A percentile compares a stretch with the other conserved stretches of the same genome.
phyloP scores from a whole-genome alignment of 179 eudicot species.

The Nepenthes alata region DNA sequence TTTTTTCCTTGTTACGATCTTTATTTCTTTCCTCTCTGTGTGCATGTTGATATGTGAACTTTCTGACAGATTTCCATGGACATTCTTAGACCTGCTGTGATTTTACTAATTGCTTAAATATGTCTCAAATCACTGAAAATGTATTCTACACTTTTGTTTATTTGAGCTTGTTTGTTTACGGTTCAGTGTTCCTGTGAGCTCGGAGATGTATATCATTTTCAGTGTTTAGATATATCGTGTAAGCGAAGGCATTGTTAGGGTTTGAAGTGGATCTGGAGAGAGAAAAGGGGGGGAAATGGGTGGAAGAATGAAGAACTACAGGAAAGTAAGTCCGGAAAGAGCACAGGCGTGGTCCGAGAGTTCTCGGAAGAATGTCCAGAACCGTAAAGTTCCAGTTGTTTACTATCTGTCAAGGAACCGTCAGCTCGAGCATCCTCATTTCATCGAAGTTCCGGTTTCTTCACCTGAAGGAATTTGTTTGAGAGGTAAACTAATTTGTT shows the following conservation, averaged over 20 bases:
- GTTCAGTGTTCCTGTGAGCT: too few relatives aligned
- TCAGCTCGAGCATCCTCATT: slow-evolving; percentile 92
- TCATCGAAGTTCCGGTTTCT: slow-evolving; percentile 60
- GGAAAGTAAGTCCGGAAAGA: slow-evolving; percentile 81
- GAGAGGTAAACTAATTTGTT: slow-evolving; percentile 40
- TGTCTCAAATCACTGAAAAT: too few relatives aligned
- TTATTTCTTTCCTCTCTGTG: too few relatives aligned
- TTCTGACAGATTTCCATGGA: too few relatives aligned
- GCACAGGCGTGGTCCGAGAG: slow-evolving; percentile 82
- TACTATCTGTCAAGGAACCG: slow-evolving; percentile 76
- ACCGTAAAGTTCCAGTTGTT: slow-evolving; percentile 68
- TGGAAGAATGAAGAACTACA: slow-evolving; percentile 58
- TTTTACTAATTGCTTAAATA: too few relatives aligned
- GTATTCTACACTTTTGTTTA: too few relatives aligned
- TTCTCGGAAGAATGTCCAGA: slow-evolving; percentile 61
- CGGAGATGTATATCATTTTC: too few relatives aligned
- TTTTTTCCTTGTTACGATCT: too few relatives aligned
- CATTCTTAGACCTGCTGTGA: too few relatives aligned
- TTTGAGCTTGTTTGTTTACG: too few relatives aligned
- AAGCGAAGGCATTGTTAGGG: not conserved
- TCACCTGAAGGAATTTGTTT: slow-evolving; percentile 73
- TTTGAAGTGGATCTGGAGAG: slow-evolving; percentile 6
- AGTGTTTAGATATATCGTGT: too few relatives aligned
- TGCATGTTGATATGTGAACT: too few relatives aligned
- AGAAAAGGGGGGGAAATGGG: slow-evolving; percentile 33